Evolutionary conservation across 1,139 yeast genomes (phyloP), one percentile per base, ranked within the genome.

Genomic region (Saccharomyces hybrid): DNA sequence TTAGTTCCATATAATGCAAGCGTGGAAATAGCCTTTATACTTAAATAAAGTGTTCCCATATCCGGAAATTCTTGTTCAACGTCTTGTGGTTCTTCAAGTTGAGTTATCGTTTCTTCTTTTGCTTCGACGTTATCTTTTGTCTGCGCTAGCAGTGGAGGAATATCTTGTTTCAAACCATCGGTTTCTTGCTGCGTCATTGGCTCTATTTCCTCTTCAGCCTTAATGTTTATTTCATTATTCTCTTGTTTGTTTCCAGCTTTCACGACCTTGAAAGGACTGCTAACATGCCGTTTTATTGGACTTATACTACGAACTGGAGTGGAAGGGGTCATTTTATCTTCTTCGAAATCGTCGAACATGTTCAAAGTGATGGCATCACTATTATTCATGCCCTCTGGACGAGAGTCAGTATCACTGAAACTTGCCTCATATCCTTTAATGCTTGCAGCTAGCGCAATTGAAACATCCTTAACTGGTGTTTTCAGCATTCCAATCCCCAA

Each of bases 41-140:
- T 76, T 49, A 90, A 75, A 70, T 88, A 90, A 31, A 90, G 70
- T 47, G 89, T 77, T 3, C 97, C 97, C 55, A 81, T 73, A 68
- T 88, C 96, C 25, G 48, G 23, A 13, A 38, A 27, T 23, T 51
- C 51, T 46, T 51, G 42, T 14, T 48, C 25, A 6, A 13, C 28
- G 19, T 48, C 49, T 19, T 44, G 52, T n/a, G 47, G 41, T 47
- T 50, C 29, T 38, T 50, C 44, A 16, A 47, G 44, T 38, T 38
- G 44, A n/a, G 44, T 38, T 11, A 9, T 19, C n/a, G 19, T 19
- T 38, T 46, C 48, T 11, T 25, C 48, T 8, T n/a, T 38, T 16
- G n/a, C 9, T 16, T 38, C 46, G 5, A n/a, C 23, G 13, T 25
- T 28, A 5, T 13, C 48, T 14, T 26, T 38, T 16, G 26, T 16